Evolutionary conservation across 345 rosid genomes (phyloP).

Genomic region (Theobroma cacao): DNA sequence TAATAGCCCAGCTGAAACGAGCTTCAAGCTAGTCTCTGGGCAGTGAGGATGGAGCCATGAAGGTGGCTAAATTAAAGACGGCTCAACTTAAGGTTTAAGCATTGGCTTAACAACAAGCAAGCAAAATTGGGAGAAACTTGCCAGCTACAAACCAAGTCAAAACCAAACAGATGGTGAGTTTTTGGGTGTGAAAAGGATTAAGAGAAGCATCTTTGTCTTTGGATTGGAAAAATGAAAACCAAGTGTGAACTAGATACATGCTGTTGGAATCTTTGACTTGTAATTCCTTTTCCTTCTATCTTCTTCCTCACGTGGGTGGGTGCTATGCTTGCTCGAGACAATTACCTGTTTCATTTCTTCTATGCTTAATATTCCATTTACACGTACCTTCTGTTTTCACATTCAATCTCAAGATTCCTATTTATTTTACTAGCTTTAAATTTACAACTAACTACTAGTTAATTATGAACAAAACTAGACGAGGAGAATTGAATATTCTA

Average conservation of each 20-base stretch:
- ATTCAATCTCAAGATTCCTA: too few relatives aligned
- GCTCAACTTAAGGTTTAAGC: neutral
- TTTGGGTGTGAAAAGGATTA: neutral
- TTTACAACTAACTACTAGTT: too few relatives aligned
- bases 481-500: neutral
- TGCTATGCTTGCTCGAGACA: neutral
- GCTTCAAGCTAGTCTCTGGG: neutral
- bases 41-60: neutral
- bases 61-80: neutral
- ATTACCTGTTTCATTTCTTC: neutral
- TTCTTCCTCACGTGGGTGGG: too few relatives aligned
- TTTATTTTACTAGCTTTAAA: neutral
- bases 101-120: neutral
- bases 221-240: neutral
- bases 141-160: neutral
- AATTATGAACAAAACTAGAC: neutral
- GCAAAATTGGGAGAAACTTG: neutral
- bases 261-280: neutral
- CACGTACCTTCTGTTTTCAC: neutral
- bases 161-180: neutral
- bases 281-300: neutral
- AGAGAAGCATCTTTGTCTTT: neutral
- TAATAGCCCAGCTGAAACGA: neutral
- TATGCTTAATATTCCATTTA: neutral
- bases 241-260: slow-evolving; percentile 5